Conservation (phyloP, 176 grass and related monocot genomes). For the Triticum monococcum region DNA sequence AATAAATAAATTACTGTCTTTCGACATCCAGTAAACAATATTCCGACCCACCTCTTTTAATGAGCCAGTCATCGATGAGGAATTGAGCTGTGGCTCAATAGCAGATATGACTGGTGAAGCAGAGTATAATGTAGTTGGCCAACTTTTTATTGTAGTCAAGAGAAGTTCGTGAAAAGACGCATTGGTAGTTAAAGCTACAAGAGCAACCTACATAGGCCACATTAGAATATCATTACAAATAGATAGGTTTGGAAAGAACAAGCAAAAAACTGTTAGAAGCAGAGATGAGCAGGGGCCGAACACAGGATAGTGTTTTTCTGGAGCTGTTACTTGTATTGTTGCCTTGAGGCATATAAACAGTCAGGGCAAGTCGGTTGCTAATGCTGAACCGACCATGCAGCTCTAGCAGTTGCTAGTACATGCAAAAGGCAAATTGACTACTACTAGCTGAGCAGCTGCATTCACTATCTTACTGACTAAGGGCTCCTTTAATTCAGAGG, state of each 20-base stretch:
- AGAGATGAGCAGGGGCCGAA: background rate
- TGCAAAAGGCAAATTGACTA: background rate
- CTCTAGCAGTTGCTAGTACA: background rate
- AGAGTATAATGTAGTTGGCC: slow-evolving; percentile 79
- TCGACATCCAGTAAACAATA: slow-evolving; percentile 8
- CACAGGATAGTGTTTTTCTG: background rate
- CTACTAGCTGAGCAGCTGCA: background rate
- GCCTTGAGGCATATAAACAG: background rate
- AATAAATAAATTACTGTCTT: slow-evolving; percentile 13
- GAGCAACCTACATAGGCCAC: slow-evolving; percentile 69
- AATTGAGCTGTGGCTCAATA: slow-evolving; percentile 79
- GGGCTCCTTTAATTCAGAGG: no score
- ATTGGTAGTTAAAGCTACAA: slow-evolving; percentile 87
- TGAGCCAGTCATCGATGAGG: slow-evolving; percentile 72
- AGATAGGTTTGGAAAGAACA: slow-evolving; percentile 14
- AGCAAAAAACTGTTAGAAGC: background rate
- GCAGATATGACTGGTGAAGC: slow-evolving; percentile 83
- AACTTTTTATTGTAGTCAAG: slow-evolving; percentile 74
- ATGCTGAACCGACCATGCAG: background rate
- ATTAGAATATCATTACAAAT: slow-evolving; percentile 41
- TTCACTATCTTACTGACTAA: background rate
- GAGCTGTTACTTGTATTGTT: background rate
- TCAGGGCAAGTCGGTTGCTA: background rate
- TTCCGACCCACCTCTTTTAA: slow-evolving; percentile 71
- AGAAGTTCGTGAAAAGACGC: slow-evolving; percentile 89